A percentile compares a stretch with the other conserved stretches of the same genome.
These are phyloP conservation scores for Collybiopsis luxurians DNA, from an alignment of 768 basidiomycete species.

Conservation along the genomic window DNA sequence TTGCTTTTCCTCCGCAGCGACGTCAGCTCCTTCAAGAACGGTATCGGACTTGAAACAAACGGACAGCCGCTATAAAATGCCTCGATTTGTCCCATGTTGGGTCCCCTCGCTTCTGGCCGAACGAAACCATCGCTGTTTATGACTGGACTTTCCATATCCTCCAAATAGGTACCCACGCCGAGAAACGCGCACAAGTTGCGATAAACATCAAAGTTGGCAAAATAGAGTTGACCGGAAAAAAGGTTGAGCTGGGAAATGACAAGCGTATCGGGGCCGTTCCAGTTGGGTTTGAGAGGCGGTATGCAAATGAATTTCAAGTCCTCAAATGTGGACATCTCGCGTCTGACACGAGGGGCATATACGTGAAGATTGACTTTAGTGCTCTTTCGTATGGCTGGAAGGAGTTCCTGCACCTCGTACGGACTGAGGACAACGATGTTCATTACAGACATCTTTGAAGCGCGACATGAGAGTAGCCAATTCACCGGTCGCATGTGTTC, in stretches of 20 bases:
- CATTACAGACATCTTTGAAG: not conserved
- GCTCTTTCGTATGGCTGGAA: constrained; percentile 21
- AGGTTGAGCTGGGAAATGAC: constrained; percentile 21
- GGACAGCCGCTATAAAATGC: constrained; percentile 8
- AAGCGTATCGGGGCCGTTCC: not conserved
- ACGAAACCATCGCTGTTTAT: constrained; percentile 31
- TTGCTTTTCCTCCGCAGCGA: constrained; percentile 36
- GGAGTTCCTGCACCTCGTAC: constrained; percentile 23
- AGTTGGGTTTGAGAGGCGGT: constrained; percentile 14
- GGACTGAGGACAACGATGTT: constrained; percentile 28
- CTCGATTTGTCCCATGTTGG: constrained; percentile 1
- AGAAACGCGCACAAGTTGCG: constrained; percentile 23
- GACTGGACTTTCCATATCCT: not conserved
- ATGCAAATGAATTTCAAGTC: constrained; percentile 22
- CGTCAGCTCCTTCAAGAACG: constrained; percentile 29
- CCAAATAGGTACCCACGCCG: constrained; percentile 5
- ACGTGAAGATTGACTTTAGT: constrained; percentile 20
- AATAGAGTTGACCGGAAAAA: constrained; percentile 30
- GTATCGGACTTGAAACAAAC: constrained; percentile 35
- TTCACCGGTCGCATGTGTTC: constrained; percentile 24
- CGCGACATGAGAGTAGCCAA: constrained; percentile 21
- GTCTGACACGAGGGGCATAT: constrained; percentile 19
- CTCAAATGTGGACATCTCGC: constrained; percentile 12
- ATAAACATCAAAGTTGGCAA: constrained; percentile 24
- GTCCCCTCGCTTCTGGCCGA: constrained; percentile 15